Base-by-base conservation (phyloP, 164 flowering plant species). In the Aristolochia contorta region DNA sequence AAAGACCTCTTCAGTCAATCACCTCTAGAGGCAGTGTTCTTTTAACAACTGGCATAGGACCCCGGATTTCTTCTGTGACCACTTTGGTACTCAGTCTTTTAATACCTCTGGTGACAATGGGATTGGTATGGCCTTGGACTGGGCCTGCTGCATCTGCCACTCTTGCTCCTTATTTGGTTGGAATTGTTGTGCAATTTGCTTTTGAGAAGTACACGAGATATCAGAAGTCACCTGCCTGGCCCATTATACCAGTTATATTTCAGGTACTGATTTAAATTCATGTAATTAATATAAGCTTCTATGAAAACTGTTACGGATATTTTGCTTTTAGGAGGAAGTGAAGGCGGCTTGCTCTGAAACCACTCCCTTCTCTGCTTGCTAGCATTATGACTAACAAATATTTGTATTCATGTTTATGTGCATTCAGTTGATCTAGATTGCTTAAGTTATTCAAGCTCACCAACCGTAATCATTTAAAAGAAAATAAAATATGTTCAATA, bases 141-240 rank as follows among this genome's bases (percentile, higher is more conserved):
- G 97, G 98, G 54, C 98, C 96, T 53, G 98, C 98, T 45, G 98
- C 98, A 67, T 92, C 98, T 47, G 98, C 98, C 56, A 86, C 98
- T 59, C 92, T 92, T 51, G 96, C 98, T 27, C 98, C 98, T 15
- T 89, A 84, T 74, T 82, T 92, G 56, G 98, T 92, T 65, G 98
- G 98, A 54, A 83, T 89, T 52, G 79, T 87, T 58, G 93, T 92
- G 56, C 98, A 92, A 59, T 92, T 87, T 74, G 87, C 98, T 60
- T 92, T 92, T 64, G 96, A 89, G 79, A 93, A 76, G 72, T 87
- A 83, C 74, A 89, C 94, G 16, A 83, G 77, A 74, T 74, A 77
- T 66, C 43, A 58, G 14, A 83, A 80, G 30, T 92, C 96, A 47
- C 89, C 90, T 63, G 85, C 98, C 16, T 75, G 85, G 84, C 76